Evolutionary conservation across 371 early-diverging fungal genomes (phyloP), one percentile per base, ranked within the genome.

Genomic region (Rhizomucor pusillus): DNA sequence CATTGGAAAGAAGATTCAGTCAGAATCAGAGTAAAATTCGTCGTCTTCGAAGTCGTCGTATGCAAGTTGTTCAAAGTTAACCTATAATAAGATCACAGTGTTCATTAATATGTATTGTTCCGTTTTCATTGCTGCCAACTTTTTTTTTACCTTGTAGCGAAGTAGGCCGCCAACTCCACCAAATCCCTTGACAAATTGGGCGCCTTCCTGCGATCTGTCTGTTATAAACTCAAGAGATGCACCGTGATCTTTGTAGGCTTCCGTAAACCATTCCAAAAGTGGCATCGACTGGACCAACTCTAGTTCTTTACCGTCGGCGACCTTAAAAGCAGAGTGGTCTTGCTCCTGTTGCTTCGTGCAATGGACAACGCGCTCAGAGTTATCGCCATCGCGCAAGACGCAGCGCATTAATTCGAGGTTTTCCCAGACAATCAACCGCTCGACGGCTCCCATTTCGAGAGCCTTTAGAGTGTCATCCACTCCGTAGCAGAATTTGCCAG

Each of bases 141-240:
- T 29, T 18, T 5, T 51, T 35, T 5, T 44, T 58, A 61, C 64
- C 60, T 60, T 60, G 55, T 63, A 63, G 54, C 98, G 90, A 52
- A 99, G 84, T 25, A 99, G 73, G 29, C 98, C 99, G 45, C 99
- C 99, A 60, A 99, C 94, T 47, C 99, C 99, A 77, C 99, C 99
- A 81, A 99, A 99, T 23, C 99, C 99, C 71, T 92, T 92, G 51
- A 97, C 95, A 82, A 99, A 99, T 75, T 99, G 99, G 35, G 96
- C 86, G 44, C 99, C 99, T 79, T 99, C 99, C 60, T 93, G 91
- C 41, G 96, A 96, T 56, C 91, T 84, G 85, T 99, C 95, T 47
- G 99, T 98, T 37, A 99, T 90, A 73, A 98, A 96, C 71, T 98
- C 96, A 5, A 99, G 81, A 16, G 71, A 78, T 50, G 99, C 93